These are phyloP conservation scores for Anthracocystis setariae DNA, from an alignment of 1,284 basidiomycete genomes.

Conservation along the genomic window DNA sequence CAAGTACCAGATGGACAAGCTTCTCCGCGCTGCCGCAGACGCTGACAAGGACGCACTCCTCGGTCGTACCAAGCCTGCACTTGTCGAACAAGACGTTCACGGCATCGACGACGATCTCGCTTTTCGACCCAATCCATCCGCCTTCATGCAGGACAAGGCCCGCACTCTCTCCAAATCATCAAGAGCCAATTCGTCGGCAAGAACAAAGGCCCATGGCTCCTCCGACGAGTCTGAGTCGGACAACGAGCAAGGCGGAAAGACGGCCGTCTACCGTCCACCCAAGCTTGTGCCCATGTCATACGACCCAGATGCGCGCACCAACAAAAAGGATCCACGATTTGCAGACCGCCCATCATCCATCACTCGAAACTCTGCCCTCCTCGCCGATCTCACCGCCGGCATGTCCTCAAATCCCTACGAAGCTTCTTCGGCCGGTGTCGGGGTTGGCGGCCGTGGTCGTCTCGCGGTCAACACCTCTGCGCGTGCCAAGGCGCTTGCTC, in stretches of 20 bases:
- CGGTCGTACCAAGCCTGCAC: constrained; percentile 23
- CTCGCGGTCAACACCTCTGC: constrained; percentile 65
- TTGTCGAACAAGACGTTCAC: constrained; percentile 66
- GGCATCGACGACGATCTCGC: constrained; percentile 78
- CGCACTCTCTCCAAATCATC: constrained; percentile 13
- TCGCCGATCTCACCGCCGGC: constrained; percentile 60
- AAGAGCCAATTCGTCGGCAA: constrained; percentile 63
- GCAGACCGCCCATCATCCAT: constrained; percentile 44
- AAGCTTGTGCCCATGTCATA: constrained; percentile 92
- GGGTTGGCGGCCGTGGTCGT: constrained; percentile 47
- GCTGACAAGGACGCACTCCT: constrained; percentile 37
- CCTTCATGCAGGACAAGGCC: constrained; percentile 53
- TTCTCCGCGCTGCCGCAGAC: constrained; percentile 54
- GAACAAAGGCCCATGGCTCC: constrained; percentile 42
- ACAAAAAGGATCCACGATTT: constrained; percentile 62
- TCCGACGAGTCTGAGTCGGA: constrained; percentile 62
- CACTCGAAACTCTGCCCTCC: constrained; percentile 58
- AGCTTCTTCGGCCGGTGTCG: constrained; percentile 59
- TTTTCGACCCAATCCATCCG: constrained; percentile 84
- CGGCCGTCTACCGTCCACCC: constrained; percentile 83
- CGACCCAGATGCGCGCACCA: constrained; percentile 73
- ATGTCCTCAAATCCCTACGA: constrained; percentile 66
- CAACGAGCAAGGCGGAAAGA: constrained; percentile 33
- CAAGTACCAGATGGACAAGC: constrained; percentile 94
- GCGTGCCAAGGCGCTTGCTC: constrained; percentile 80